A percentile compares a stretch with the other conserved stretches of the same genome.
These are phyloP conservation scores for Tubosaeta sp. DNA, from an alignment of 768 basidiomycete species.

Conservation along the genomic window DNA sequence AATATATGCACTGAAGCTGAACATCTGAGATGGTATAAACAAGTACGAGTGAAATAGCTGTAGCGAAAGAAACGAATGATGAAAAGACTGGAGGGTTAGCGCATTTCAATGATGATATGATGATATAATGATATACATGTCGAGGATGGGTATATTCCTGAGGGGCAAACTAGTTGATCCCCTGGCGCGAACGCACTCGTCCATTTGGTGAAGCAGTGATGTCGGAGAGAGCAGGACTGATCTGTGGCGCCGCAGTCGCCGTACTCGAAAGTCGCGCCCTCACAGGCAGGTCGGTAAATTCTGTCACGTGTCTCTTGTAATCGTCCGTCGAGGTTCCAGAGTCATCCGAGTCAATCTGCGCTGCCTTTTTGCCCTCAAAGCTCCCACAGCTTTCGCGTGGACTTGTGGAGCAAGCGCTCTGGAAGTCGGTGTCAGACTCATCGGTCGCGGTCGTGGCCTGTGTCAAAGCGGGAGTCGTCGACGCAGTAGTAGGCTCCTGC, in stretches of 20 bases:
- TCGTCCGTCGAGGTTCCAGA: constrained; percentile 29
- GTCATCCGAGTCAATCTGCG: constrained; percentile 27
- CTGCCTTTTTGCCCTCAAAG: constrained; percentile 29
- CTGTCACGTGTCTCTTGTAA: constrained; percentile 29
- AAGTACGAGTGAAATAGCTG: constrained; percentile 22
- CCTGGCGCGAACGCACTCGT: constrained; percentile 21
- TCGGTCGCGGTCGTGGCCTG: constrained; percentile 46
- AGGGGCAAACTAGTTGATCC: constrained; percentile 16
- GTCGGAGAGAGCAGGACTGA: constrained; percentile 39
- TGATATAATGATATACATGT: constrained; percentile 16
- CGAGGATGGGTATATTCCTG: constrained; percentile 27
- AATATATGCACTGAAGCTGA: constrained; percentile 26
- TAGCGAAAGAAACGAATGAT: constrained; percentile 14
- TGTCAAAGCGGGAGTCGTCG: constrained; percentile 35
- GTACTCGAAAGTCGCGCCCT: constrained; percentile 57
- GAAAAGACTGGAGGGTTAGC: constrained; percentile 13
- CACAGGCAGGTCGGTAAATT: constrained; percentile 33
- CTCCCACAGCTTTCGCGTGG: constrained; percentile 64
- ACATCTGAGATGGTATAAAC: constrained; percentile 20
- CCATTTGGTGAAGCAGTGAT: constrained; percentile 31
- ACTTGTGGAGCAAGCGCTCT: constrained; percentile 79
- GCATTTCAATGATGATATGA: constrained; percentile 16
- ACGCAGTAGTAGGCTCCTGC: constrained; percentile 19
- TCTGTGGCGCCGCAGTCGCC: constrained; percentile 46
- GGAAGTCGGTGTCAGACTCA: constrained; percentile 82